A percentile compares a stretch with the other conserved stretches of the same genome.
phyloP scores from a whole-genome alignment of 495 filamentous ascomycete species.

The Pyronema omphalodes region DNA sequence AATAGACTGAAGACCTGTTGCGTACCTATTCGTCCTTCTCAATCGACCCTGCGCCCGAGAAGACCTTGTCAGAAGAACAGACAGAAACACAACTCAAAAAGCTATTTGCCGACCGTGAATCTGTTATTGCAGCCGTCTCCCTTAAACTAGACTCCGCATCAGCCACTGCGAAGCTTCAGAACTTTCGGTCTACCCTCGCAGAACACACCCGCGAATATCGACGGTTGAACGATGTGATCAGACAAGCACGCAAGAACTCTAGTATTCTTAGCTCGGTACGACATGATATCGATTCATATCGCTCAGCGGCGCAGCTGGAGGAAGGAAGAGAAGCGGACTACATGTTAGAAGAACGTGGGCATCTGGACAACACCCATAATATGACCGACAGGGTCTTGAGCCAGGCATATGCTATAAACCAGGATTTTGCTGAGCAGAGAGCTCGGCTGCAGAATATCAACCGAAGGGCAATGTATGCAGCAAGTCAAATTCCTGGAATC shows the following conservation, averaged over 20 bases:
- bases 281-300: conserved; percentile 80
- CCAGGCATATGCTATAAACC: conserved; percentile 93
- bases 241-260: conserved; percentile 59
- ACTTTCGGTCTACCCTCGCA: conserved; percentile 72
- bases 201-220: conserved; percentile 72
- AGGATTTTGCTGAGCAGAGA: conserved; percentile 70
- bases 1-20: conserved; percentile 77
- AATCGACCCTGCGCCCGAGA: conserved; percentile 63
- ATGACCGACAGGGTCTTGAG: conserved; percentile 80
- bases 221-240: conserved; percentile 48
- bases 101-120: conserved; percentile 71
- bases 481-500: conserved; percentile 78
- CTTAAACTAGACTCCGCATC: conserved; percentile 90
- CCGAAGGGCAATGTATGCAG: conserved; percentile 68
- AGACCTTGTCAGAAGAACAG: conserved; percentile 65
- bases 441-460: conserved; percentile 77
- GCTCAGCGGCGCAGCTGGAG: conserved; percentile 33
- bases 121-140: conserved; percentile 59
- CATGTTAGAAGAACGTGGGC: conserved; percentile 77
- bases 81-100: conserved; percentile 71
- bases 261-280: conserved; percentile 86
- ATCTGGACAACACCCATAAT: conserved; percentile 71
- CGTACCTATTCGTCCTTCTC: conserved; percentile 92
- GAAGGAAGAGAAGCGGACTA: conserved; percentile 59
- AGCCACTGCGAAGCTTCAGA: conserved; percentile 82